These are phyloP conservation scores for Ganoderma multipileum DNA, from an alignment of 1,284 basidiomycete species.

Conservation along the genomic window DNA sequence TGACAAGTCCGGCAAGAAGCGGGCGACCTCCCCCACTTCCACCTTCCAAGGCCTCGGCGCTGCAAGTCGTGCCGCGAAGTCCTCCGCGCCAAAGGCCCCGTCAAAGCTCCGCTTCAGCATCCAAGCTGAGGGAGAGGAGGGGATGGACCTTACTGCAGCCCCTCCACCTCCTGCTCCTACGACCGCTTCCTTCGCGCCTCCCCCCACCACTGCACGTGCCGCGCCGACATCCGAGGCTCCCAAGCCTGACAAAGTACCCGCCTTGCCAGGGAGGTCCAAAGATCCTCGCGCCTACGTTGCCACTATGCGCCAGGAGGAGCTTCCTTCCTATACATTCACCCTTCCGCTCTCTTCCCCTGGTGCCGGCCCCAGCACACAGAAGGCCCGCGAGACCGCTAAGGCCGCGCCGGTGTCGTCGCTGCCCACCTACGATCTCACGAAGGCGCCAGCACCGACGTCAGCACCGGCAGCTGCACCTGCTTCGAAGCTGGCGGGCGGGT, in stretches of 20 bases:
- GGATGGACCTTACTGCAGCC: conserved; percentile 33
- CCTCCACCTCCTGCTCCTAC: conserved; percentile 1
- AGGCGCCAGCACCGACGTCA: conserved; percentile 26
- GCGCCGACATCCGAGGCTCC: conserved; percentile 1
- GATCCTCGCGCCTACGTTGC: conserved; percentile 34
- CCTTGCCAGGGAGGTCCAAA: conserved; percentile 21
- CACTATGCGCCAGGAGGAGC: conserved; percentile 30
- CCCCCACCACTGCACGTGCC: neutral
- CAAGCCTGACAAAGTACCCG: conserved; percentile 12
- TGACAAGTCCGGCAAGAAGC: conserved; percentile 34
- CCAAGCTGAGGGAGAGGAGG: conserved; percentile 52
- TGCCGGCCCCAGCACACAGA: conserved; percentile 44
- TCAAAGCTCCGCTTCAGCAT: conserved; percentile 76
- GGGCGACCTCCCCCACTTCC: conserved; percentile 32
- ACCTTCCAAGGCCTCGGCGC: conserved; percentile 28
- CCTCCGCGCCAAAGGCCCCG: conserved; percentile 68
- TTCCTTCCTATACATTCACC: conserved; percentile 34
- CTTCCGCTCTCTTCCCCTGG: conserved; percentile 38
- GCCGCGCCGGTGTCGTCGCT: conserved; percentile 42
- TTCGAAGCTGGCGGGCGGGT: conserved; percentile 32
- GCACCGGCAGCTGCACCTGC: conserved; percentile 17
- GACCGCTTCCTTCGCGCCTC: neutral
- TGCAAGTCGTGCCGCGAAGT: conserved; percentile 42
- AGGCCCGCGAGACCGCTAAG: conserved; percentile 44
- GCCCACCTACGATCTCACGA: conserved; percentile 51